Base-by-base conservation (phyloP, 1,284 basidiomycete species). In the Clitocybe nebularis region DNA sequence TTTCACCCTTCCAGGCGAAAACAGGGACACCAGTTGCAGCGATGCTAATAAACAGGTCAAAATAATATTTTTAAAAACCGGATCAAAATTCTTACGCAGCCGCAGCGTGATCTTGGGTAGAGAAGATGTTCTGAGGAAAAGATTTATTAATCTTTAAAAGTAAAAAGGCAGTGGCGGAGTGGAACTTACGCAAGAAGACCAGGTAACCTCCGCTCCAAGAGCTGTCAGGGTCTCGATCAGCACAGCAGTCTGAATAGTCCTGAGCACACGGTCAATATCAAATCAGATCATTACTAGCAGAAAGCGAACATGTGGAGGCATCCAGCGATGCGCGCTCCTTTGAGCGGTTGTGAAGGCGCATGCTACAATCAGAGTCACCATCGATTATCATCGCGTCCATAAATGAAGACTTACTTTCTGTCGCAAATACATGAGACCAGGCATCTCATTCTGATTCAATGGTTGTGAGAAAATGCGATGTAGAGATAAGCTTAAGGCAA, bases 1-100 rank as follows among this genome's bases (percentile, higher is more conserved):
- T 96, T 77, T 99, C 95, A 49, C 96, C 96, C 77, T 99, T 99
- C 95, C 95, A 99, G 50, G 95, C 96, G 64, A 85, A 99, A 61
- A 99, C 95, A 55, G 95, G 95, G 44, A 99, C 90, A 57, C 95
- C 95, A 49, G 96, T 96, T 19, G 94, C 95, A 51, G 95, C 95
- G 56, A 99, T 98, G 56, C 86, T 86, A 54, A 38, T 37, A 24
- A 29, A 36, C 43, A 7, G 29, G 28, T 21, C 14, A 14, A 38
- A 23, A 39, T 16, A 46, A 26, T 20, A 48, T 41, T 19, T 6
- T 14, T 29, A 43, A 35, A 29, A 36, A 21, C 14, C 39, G 24
- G 14, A 37, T 17, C 11, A 45, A 22, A 25, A 22, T n/a, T 77
- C 83, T 60, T 62, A 89, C 84, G 93, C 96, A 53, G 95, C 90